A percentile compares a stretch with the other conserved stretches of the same genome.
Evolutionary conservation across 192 early-diverging fungal species (phyloP).

Genomic region (Glomus cerebriforme): DNA sequence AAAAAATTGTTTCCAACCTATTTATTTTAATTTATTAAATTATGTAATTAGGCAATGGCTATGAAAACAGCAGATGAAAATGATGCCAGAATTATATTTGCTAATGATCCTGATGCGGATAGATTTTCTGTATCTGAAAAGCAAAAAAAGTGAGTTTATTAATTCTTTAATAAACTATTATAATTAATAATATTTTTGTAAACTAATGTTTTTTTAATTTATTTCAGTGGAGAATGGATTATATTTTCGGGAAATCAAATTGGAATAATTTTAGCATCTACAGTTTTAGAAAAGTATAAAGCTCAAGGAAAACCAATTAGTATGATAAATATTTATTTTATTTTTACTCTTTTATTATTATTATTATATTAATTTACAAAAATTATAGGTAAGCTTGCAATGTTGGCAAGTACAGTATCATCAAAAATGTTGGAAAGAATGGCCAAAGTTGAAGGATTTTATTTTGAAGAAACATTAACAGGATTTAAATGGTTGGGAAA

Average conservation of each 20-base stretch:
- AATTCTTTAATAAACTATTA: neutral
- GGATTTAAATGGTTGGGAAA: slow-evolving; percentile 98
- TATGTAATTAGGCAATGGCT: slow-evolving; percentile 53
- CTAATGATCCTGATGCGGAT: slow-evolving; percentile 96
- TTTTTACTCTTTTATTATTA: neutral
- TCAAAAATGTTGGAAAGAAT: slow-evolving; percentile 81
- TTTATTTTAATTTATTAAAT: neutral
- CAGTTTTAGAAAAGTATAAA: slow-evolving; percentile 58
- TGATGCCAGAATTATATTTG: slow-evolving; percentile 68
- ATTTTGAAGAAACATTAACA: slow-evolving; percentile 89
- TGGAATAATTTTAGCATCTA: slow-evolving; percentile 77
- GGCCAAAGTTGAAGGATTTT: slow-evolving; percentile 73
- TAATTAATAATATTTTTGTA: neutral
- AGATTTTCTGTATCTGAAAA: slow-evolving; percentile 88
- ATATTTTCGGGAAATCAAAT: slow-evolving; percentile 90
- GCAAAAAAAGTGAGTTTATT: slow-evolving; percentile 42
- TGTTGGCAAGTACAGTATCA: slow-evolving; percentile 87
- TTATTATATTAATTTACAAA: slow-evolving; percentile 12
- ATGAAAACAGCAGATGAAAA: slow-evolving; percentile 64
- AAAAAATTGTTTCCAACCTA: neutral
- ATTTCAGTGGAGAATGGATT: slow-evolving; percentile 67
- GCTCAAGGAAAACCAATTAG: slow-evolving; percentile 44
- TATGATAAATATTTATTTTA: slow-evolving; percentile 13
- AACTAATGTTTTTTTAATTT: neutral
- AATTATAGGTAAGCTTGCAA: slow-evolving; percentile 59